Conservation (phyloP, 306 rosid species). For the Argentina anserina region DNA sequence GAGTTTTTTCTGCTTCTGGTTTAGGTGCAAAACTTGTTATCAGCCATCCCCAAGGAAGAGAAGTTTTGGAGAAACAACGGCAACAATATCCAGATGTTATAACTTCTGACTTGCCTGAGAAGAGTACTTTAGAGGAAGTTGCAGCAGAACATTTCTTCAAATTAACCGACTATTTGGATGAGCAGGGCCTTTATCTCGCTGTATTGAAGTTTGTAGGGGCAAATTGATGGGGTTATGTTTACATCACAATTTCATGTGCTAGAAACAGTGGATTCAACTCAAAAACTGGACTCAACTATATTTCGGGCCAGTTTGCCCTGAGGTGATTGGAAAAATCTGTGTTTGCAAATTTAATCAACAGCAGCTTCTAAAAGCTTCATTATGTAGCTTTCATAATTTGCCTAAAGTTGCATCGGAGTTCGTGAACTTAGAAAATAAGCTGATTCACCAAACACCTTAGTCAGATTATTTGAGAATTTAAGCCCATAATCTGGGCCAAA, state of each 20-base stretch:
- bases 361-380: too few relatives aligned
- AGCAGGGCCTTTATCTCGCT: constrained; percentile 62
- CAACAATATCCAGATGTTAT: constrained; percentile 52
- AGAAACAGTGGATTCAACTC: background rate
- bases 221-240: background rate
- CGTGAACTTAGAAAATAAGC: too few relatives aligned
- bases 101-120: constrained; percentile 68
- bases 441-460: too few relatives aligned
- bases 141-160: constrained; percentile 61
- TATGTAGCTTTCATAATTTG: too few relatives aligned
- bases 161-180: constrained; percentile 59
- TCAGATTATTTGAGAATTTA: too few relatives aligned
- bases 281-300: background rate
- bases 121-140: constrained; percentile 44
- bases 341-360: too few relatives aligned
- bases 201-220: constrained; percentile 46
- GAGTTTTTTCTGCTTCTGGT: constrained; percentile 7
- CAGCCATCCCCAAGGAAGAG: constrained; percentile 84
- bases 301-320: too few relatives aligned
- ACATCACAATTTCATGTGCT: constrained; percentile 1
- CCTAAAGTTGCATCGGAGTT: too few relatives aligned
- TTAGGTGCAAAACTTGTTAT: constrained; percentile 78
- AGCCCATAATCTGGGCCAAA: too few relatives aligned
- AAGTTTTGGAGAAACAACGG: constrained; percentile 51
- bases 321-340: too few relatives aligned